These are phyloP conservation scores for Hyparrhenia diplandra DNA, from an alignment of 176 grass and related monocot genomes.

Conservation along the genomic window DNA sequence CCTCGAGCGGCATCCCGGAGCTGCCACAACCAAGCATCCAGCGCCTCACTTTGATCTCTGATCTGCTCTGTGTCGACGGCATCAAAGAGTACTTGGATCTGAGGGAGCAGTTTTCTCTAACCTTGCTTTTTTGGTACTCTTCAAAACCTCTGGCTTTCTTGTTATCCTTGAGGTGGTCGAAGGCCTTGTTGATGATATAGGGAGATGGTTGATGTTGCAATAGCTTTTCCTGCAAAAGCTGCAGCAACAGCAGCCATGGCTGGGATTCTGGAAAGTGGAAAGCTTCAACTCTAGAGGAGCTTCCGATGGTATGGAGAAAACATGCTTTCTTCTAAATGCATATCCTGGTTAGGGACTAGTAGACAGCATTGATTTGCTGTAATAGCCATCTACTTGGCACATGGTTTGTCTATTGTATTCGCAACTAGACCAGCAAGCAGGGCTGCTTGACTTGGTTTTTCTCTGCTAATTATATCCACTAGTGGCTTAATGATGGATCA, in stretches of 20 bases:
- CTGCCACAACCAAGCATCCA: constrained; percentile 36
- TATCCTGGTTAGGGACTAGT: not conserved
- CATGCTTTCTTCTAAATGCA: not conserved
- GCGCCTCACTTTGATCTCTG: constrained; percentile 1
- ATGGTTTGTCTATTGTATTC: not conserved
- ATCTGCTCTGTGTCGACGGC: constrained; percentile 20
- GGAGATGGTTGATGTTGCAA: constrained; percentile 16
- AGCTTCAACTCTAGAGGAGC: not conserved
- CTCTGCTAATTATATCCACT: not conserved
- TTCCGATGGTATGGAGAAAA: not conserved
- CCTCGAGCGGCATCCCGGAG: not conserved
- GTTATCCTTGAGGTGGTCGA: constrained; percentile 4
- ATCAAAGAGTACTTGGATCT: constrained; percentile 1
- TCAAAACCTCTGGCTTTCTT: constrained; percentile 7
- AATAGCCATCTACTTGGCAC: not conserved
- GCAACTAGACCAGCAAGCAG: not conserved
- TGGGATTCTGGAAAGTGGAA: not conserved
- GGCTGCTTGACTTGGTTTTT: not conserved
- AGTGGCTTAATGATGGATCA: not conserved
- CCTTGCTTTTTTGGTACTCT: constrained; percentile 5
- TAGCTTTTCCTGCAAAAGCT: constrained; percentile 24
- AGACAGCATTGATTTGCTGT: not conserved
- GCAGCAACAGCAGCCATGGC: constrained; percentile 7
- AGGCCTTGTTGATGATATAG: constrained; percentile 19
- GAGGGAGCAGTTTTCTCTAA: not conserved